A percentile compares a stretch with the other conserved stretches of the same genome.
phyloP scores from a whole-genome alignment of 1,284 basidiomycete species.

The Schizophyllum amplum region DNA sequence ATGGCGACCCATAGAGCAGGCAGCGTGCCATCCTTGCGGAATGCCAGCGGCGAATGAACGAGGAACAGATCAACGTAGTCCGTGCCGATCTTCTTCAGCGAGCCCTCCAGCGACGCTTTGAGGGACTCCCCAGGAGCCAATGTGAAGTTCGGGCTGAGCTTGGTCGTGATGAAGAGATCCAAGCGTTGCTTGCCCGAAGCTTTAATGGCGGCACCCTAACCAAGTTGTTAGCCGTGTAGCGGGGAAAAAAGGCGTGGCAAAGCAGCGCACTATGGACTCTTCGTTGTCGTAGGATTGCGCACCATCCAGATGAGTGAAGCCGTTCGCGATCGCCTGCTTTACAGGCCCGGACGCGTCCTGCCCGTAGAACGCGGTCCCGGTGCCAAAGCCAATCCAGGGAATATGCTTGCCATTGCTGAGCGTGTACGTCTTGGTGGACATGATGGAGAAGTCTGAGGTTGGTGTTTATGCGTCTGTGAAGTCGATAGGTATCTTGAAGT shows the following conservation, averaged over 20 bases:
- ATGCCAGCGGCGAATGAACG: slow-evolving; percentile 55
- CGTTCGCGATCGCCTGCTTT: slow-evolving; percentile 45
- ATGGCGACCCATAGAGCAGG: slow-evolving; percentile 62
- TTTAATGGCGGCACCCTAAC: slow-evolving; percentile 36
- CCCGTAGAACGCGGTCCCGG: slow-evolving; percentile 50
- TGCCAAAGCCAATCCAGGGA: slow-evolving; percentile 65
- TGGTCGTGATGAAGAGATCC: slow-evolving; percentile 62
- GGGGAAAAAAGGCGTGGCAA: neutral
- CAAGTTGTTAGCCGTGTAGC: slow-evolving; percentile 8
- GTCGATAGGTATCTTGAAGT: slow-evolving; percentile 10
- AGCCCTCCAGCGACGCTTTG: slow-evolving; percentile 41
- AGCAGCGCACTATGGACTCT: slow-evolving; percentile 27
- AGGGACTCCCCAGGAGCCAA: slow-evolving; percentile 36
- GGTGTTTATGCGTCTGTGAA: slow-evolving; percentile 15
- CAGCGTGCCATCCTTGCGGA: slow-evolving; percentile 33
- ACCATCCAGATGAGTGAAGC: slow-evolving; percentile 65
- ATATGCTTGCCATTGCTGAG: slow-evolving; percentile 53
- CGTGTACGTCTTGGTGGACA: slow-evolving; percentile 26
- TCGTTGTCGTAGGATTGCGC: slow-evolving; percentile 66
- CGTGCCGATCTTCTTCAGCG: slow-evolving; percentile 51
- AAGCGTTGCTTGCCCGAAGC: slow-evolving; percentile 45
- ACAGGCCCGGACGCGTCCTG: slow-evolving; percentile 46
- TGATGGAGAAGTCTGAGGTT: slow-evolving; percentile 9
- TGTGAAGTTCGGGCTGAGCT: slow-evolving; percentile 28
- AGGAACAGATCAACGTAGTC: slow-evolving; percentile 75